phyloP scores from a whole-genome alignment of 2,329 filamentous ascomycete genomes.

The Stagonosporopsis tanaceti region DNA sequence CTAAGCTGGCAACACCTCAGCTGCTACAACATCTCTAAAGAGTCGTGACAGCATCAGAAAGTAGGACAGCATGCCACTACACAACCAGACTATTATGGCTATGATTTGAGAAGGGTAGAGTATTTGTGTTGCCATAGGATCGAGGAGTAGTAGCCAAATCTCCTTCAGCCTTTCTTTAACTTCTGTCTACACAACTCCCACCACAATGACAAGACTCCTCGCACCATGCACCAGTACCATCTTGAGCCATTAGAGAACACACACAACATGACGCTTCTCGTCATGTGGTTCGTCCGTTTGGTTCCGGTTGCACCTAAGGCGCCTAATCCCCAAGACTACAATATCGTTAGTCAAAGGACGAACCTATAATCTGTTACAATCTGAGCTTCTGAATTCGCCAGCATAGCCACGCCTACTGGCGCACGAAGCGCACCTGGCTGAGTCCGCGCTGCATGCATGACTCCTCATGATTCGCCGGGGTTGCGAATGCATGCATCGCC shows the following conservation, averaged over 20 bases:
- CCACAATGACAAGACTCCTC: not conserved
- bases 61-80: not conserved
- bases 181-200: not conserved
- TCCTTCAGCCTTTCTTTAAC: not conserved
- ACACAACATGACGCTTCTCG: conserved; percentile 22
- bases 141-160: not conserved
- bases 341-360: conserved; percentile 46
- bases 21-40: not conserved
- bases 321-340: conserved; percentile 46
- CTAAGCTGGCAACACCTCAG: not conserved
- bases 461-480: not conserved
- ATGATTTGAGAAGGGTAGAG: not conserved
- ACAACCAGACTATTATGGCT: not conserved
- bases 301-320: conserved; percentile 24
- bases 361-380: conserved; percentile 38
- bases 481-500: not conserved
- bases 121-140: conserved; percentile 1
- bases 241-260: not conserved
- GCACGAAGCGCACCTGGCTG: not conserved
- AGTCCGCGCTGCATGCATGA: not conserved
- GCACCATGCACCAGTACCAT: not conserved
- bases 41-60: not conserved
- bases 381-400: conserved; percentile 47
- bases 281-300: conserved; percentile 23
- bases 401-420: not conserved